A percentile compares a stretch with the other conserved stretches of the same genome.
Conservation (phyloP, 495 filamentous ascomycete genomes). For the Hamigera avellanea region DNA sequence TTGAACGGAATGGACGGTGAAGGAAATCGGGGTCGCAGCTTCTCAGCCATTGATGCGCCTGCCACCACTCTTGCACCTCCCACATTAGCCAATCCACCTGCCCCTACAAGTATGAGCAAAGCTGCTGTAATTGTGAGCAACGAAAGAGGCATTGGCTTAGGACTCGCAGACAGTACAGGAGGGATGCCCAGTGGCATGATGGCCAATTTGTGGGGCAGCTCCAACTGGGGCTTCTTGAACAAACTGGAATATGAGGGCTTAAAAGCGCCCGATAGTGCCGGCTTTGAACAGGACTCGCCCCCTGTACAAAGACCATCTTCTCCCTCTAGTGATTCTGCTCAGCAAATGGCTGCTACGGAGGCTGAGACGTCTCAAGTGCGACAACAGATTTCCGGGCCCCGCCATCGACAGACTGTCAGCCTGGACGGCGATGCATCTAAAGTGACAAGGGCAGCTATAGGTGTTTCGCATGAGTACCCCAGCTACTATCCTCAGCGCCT, state of each 20-base stretch:
- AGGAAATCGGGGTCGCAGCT: constrained; percentile 19
- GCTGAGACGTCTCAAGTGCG: constrained; percentile 2
- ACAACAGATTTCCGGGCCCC: constrained; percentile 13
- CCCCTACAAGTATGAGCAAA: constrained; percentile 79
- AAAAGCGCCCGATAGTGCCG: constrained; percentile 23
- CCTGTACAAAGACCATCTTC: constrained; percentile 12
- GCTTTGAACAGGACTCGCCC: constrained; percentile 24
- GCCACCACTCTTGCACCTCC: constrained; percentile 63
- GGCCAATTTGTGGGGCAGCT: constrained; percentile 88
- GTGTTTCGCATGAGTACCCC: constrained; percentile 51
- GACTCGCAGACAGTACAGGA: constrained; percentile 47
- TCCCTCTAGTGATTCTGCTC: constrained; percentile 19
- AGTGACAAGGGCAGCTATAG: constrained; percentile 28
- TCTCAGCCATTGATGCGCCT: constrained; percentile 28
- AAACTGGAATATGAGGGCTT: constrained; percentile 46
- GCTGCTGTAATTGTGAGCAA: constrained; percentile 71
- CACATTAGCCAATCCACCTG: constrained; percentile 76
- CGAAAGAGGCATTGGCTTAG: constrained; percentile 54
- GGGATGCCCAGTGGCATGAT: constrained; percentile 72
- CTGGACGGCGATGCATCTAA: constrained; percentile 49
- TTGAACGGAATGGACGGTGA: constrained; percentile 20
- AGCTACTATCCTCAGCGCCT: constrained; percentile 73
- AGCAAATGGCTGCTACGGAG: constrained; percentile 5
- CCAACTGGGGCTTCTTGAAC: constrained; percentile 70
- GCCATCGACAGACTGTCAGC: constrained; percentile 73